phyloP scores from a whole-genome alignment of 2,329 filamentous ascomycete genomes.

The Trichophyton benhamiae region DNA sequence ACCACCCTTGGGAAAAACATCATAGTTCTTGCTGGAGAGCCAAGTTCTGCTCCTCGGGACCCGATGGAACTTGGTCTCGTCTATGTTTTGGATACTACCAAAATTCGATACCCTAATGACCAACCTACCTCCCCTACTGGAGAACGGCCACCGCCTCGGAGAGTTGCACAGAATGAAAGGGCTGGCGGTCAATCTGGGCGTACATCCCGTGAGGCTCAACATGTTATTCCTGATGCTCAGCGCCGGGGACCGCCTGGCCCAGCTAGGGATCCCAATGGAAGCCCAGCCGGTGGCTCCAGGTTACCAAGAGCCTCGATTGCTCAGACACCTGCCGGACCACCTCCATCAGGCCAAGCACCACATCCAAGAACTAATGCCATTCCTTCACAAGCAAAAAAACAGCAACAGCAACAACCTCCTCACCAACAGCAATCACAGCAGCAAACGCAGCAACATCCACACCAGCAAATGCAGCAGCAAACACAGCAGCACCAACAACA shows the following conservation, averaged over 20 bases:
- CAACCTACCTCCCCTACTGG: conserved; percentile 29
- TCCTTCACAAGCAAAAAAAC: conserved; percentile 15
- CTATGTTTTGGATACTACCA: conserved; percentile 86
- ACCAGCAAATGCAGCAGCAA: conserved; percentile 28
- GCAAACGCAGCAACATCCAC: conserved; percentile 22
- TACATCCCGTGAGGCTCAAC: conserved; percentile 33
- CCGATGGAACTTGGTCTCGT: conserved; percentile 75
- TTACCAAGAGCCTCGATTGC: conserved; percentile 48
- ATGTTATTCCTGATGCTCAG: conserved; percentile 25
- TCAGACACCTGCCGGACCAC: conserved; percentile 50
- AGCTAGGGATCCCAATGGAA: conserved; percentile 31
- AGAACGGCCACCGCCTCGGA: conserved; percentile 28
- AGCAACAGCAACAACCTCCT: conserved; percentile 28
- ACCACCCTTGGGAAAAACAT: conserved; percentile 86
- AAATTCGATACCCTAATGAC: conserved; percentile 92
- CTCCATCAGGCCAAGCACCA: conserved; percentile 52
- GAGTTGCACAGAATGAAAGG: conserved; percentile 34
- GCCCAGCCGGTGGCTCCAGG: conserved; percentile 39
- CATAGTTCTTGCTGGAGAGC: conserved; percentile 85
- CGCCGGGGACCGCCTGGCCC: conserved; percentile 25
- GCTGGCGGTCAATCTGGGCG: conserved; percentile 29
- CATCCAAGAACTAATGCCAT: conserved; percentile 41
- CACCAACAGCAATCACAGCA: conserved; percentile 18
- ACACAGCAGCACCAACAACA: conserved; percentile 18
- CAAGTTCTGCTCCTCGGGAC: conserved; percentile 71